These are phyloP conservation scores for Aspergillus melleus DNA, from an alignment of 2,329 filamentous ascomycete species.

Conservation along the genomic window DNA sequence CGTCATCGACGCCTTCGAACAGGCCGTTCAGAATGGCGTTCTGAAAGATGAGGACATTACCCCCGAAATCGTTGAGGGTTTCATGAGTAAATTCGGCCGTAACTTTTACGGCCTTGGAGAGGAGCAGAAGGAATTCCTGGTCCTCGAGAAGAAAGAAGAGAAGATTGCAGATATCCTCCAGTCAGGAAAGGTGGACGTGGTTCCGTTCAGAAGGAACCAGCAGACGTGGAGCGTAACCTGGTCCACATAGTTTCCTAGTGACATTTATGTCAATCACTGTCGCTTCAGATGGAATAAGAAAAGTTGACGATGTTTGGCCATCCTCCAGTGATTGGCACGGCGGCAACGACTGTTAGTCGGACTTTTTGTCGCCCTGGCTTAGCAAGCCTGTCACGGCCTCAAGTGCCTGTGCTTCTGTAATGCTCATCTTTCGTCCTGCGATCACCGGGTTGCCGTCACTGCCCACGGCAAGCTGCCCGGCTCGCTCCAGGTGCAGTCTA, in stretches of 20 bases:
- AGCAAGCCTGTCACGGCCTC: constrained; percentile 41
- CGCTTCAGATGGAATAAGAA: neutral
- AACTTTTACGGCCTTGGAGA: constrained; percentile 58
- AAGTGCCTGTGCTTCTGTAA: constrained; percentile 42
- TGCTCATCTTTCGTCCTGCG: constrained; percentile 40
- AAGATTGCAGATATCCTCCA: constrained; percentile 56
- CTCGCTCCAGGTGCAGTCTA: constrained; percentile 69
- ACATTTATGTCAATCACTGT: neutral
- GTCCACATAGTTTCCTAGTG: constrained; percentile 20
- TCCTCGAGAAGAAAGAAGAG: constrained; percentile 57
- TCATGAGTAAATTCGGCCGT: constrained; percentile 59
- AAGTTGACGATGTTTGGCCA: constrained; percentile 1
- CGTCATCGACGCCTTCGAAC: constrained; percentile 60
- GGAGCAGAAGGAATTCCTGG: constrained; percentile 52
- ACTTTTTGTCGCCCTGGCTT: constrained; percentile 25
- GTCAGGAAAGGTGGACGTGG: constrained; percentile 60
- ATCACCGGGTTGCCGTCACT: constrained; percentile 35
- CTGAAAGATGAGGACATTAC: constrained; percentile 56
- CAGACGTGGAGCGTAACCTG: constrained; percentile 45
- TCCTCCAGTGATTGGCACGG: neutral
- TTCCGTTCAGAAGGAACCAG: constrained; percentile 65
- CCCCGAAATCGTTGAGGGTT: constrained; percentile 56
- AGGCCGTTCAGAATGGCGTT: constrained; percentile 55
- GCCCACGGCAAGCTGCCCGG: constrained; percentile 39
- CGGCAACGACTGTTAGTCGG: constrained; percentile 10